Evolutionary conservation across 306 rosid species (phyloP), one percentile per base, ranked within the genome.

Genomic region (Sesbania bispinosa): DNA sequence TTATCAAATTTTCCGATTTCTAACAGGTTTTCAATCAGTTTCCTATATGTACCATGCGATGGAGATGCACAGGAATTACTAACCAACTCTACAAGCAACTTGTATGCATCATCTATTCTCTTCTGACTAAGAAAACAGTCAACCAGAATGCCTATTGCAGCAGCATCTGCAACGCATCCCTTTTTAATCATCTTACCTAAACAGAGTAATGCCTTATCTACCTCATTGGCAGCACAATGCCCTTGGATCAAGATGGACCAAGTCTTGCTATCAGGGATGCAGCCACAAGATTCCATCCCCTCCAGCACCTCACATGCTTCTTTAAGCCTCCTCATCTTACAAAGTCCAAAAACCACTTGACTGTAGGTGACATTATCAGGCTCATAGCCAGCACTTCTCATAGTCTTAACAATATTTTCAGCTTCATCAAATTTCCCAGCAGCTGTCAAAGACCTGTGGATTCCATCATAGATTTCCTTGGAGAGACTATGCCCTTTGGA

Each of bases 171-270:
- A 60, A 75, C 58, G 7, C 84, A 79, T 15, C 73, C 83, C 54
- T 86, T 87, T 61, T 82, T 91, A 50, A 84, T 76, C 99, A 91
- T 89, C 84, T 74, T 89, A 10, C 82, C 59, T 13, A 87, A 89
- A 81, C 88, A 86, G 69, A 82, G 53, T 19, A 87, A 81, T 0
- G 96, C 97, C 36, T 75, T 52, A 4, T 88, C 90, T 18, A 83
- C 77, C 80, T 91, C 88, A 66, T 84, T 68, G 64, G 89, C 91
- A 41, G 79, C 61, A 85, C 96, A 91, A 79, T 86, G 86, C 66
- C 99, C 99, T 71, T 87, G 91, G 69, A 94, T 94, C 84, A 94
- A 86, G 81, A 91, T 82, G 53, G 97, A 87, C 99, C 97, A 89
- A 33, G 99, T 91, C 82, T 83, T 91, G 67, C 88, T 71, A 82